phyloP scores from a whole-genome alignment of 2,329 filamentous ascomycete species.

The Chalaropsis thielavioides region DNA sequence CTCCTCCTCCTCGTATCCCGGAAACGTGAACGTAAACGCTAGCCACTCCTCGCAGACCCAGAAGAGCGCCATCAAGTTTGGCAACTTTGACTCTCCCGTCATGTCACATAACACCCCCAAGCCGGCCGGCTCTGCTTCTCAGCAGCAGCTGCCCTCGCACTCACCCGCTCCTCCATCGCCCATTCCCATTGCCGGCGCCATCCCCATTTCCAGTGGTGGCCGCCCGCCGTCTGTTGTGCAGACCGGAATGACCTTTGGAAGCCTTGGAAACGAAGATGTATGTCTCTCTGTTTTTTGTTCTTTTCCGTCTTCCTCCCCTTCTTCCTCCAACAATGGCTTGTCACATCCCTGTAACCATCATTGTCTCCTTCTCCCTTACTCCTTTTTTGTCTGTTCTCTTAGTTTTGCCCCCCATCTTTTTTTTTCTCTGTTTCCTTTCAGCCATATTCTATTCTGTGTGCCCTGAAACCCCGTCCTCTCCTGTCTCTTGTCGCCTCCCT shows the following conservation, averaged over 20 bases:
- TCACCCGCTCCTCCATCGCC: conserved; percentile 86
- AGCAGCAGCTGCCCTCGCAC: conserved; percentile 47
- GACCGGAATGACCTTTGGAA: conserved; percentile 67
- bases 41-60: conserved; percentile 31
- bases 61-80: conserved; percentile 64
- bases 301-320: conserved; percentile 11
- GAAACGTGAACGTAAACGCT: conserved; percentile 69
- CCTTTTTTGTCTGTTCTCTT: too few species aligned
- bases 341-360: conserved; percentile 4
- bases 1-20: conserved; percentile 50
- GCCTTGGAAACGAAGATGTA: conserved; percentile 63
- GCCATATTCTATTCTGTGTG: too few species aligned
- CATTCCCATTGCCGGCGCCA: conserved; percentile 70
- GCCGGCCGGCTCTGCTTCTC: conserved; percentile 39
- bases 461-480: too few species aligned
- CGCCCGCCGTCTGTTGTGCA: conserved; percentile 68
- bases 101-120: conserved; percentile 50
- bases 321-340: too few species aligned
- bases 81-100: conserved; percentile 56
- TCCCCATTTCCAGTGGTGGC: conserved; percentile 45
- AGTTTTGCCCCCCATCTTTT: not conserved
- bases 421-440: not conserved
- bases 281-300: conserved; percentile 40
- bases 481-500: not conserved
- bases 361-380: conserved; percentile 18